Evolutionary conservation across 1,284 basidiomycete genomes (phyloP).

Genomic region (Phlebopus sp.): DNA sequence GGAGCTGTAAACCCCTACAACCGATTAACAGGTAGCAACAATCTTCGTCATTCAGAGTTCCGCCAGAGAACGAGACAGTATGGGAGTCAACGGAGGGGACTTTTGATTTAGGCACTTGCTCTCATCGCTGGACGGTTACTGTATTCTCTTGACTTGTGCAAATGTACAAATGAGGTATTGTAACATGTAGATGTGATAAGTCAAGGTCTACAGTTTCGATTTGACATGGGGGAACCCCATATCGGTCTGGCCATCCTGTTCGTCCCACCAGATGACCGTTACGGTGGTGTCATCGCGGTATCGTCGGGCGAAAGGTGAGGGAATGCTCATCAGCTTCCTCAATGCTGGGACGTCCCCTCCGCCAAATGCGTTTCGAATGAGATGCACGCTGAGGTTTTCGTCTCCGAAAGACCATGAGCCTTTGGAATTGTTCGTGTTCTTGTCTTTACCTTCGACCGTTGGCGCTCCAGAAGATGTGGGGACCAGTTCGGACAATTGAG

Average conservation of each 20-base stretch:
- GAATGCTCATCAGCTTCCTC: conserved; percentile 79
- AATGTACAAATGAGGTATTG: not conserved
- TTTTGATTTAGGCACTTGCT: conserved; percentile 27
- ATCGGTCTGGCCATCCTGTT: conserved; percentile 40
- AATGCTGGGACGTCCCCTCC: conserved; percentile 74
- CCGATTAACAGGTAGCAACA: conserved; percentile 34
- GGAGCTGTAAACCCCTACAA: conserved; percentile 36
- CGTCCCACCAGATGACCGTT: conserved; percentile 85
- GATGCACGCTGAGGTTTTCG: conserved; percentile 83
- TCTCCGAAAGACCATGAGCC: conserved; percentile 84
- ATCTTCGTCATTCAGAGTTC: conserved; percentile 29
- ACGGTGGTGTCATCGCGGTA: conserved; percentile 89
- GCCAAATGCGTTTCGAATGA: conserved; percentile 93
- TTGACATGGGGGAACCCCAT: conserved; percentile 31
- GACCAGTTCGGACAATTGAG: conserved; percentile 51
- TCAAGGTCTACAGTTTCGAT: conserved; percentile 37
- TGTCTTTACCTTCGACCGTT: conserved; percentile 67
- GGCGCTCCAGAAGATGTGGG: conserved; percentile 50
- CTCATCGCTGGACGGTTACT: conserved; percentile 5
- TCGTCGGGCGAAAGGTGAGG: conserved; percentile 74
- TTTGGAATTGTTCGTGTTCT: conserved; percentile 33
- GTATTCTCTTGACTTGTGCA: conserved; percentile 4
- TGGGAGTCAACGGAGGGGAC: conserved; percentile 29
- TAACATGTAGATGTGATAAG: conserved; percentile 1
- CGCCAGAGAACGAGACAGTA: conserved; percentile 24